Base-by-base conservation (phyloP, 768 basidiomycete species). In the Erythrobasidium yunnanense region DNA sequence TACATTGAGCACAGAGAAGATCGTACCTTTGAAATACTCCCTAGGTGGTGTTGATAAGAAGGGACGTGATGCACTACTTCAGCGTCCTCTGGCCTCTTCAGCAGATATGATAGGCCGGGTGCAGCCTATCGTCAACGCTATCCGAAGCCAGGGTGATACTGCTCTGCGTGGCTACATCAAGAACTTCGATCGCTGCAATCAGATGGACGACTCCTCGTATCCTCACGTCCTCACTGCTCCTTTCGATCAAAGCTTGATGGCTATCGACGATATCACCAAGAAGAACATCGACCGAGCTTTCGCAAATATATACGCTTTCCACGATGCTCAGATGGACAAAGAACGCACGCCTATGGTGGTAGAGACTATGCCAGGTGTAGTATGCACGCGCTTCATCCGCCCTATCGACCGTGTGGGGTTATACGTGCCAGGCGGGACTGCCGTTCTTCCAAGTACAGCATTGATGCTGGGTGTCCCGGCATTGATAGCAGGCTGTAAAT, bases 391-490 rank as follows among this genome's bases (percentile, higher is more conserved):
- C 42, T 95, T 97, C 76, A 87, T 90, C 1, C 84, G 91, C 49
- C 86, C 95, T n/a, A 91, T 99, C 72, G 85, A 87, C 81, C 38
- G 68, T 57, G 56, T 75, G 32, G 95, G 95, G 35, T 80, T 99
- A 50, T 99, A 99, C 77, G 87, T 99, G 1, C 95, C 95, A 1
- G 95, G 95, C 29, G 95, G 95, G 17, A 97, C 95, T 2, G 95
- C 95, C 1, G 82, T 97, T 50, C 81, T 99, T 18, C 95, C 95
- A 13, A 92, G 89, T 3, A 97, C 95, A 20, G 93, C 95, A 2
- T 81, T 99, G 71, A 96, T 96, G 92, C 84, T 99, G 20, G 93
- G 93, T 66, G 86, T 96, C 29, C 95, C 95, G 17, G 95, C 95
- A 1, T 91, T 95, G 75, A 95, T 96, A 8, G 95, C 95, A 1